A percentile compares a stretch with the other conserved stretches of the same genome.
These are phyloP conservation scores for Fusarium sp. DNA, from an alignment of 2,329 filamentous ascomycete species.

Conservation along the genomic window DNA sequence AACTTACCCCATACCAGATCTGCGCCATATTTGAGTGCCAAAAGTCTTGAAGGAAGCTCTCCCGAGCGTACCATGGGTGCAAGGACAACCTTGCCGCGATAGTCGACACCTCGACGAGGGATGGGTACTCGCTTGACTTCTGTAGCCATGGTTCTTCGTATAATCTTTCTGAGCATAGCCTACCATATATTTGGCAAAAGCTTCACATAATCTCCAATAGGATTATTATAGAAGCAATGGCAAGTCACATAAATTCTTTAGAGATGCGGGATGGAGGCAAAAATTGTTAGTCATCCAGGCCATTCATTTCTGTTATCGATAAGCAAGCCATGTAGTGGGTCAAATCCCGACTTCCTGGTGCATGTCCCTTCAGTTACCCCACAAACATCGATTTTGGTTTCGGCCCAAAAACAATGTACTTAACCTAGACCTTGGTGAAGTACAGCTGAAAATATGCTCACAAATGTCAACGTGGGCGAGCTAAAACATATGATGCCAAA, in stretches of 20 bases:
- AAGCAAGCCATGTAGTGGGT: conserved; percentile 1
- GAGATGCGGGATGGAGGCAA: conserved; percentile 35
- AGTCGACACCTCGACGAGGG: conserved; percentile 89
- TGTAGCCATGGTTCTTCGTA: conserved; percentile 69
- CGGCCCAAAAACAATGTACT: not conserved
- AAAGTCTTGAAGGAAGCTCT: conserved; percentile 88
- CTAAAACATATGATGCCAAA: not conserved
- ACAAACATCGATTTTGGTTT: not conserved
- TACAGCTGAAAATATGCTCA: not conserved
- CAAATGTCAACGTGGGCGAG: not conserved
- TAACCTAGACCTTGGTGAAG: conserved; percentile 13
- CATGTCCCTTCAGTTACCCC: not conserved
- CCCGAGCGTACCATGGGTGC: conserved; percentile 99
- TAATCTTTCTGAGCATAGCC: conserved; percentile 50
- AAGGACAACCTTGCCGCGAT: conserved; percentile 91
- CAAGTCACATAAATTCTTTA: conserved; percentile 33
- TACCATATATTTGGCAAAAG: conserved; percentile 22
- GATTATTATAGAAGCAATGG: not conserved
- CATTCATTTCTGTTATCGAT: conserved; percentile 41
- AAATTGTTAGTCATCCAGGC: conserved; percentile 37
- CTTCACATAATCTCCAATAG: conserved; percentile 17
- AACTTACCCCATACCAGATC: conserved; percentile 92
- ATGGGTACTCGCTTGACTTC: conserved; percentile 80
- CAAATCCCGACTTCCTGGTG: not conserved
- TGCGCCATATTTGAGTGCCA: conserved; percentile 93